Conservation (phyloP, 768 basidiomycete species). For the Lactifluus pinguis region DNA sequence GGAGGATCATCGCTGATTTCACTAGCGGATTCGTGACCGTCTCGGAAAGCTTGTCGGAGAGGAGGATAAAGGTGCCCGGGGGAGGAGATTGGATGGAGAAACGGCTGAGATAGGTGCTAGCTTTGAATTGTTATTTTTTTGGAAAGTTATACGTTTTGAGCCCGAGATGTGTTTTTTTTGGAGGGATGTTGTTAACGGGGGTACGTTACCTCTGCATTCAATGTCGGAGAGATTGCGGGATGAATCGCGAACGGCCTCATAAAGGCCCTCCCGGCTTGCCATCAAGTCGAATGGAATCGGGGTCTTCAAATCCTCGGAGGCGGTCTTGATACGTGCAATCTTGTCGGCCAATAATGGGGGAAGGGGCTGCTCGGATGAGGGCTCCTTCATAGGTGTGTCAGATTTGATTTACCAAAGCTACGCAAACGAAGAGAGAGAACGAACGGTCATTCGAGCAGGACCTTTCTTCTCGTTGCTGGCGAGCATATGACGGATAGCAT, state of each 20-base stretch:
- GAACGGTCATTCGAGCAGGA: neutral
- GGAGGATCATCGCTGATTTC: slow-evolving; percentile 26
- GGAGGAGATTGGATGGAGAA: slow-evolving; percentile 17
- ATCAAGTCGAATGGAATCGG: slow-evolving; percentile 9
- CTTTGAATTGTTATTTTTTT: neutral
- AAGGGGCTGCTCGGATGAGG: neutral
- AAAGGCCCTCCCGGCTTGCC: slow-evolving; percentile 6
- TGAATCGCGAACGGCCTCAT: neutral
- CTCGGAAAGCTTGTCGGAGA: slow-evolving; percentile 6
- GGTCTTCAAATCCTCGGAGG: slow-evolving; percentile 4
- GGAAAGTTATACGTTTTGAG: neutral
- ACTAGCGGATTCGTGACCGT: slow-evolving; percentile 17
- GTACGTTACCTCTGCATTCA: slow-evolving; percentile 9
- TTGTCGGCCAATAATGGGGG: slow-evolving; percentile 1
- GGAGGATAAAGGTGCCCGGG: slow-evolving; percentile 27
- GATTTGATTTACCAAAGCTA: neutral
- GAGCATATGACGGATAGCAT: slow-evolving; percentile 53
- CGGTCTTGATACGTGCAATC: neutral
- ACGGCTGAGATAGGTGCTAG: slow-evolving; percentile 13
- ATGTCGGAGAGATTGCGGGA: slow-evolving; percentile 13
- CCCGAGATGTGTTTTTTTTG: neutral
- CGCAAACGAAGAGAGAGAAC: neutral
- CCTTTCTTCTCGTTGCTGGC: slow-evolving; percentile 13
- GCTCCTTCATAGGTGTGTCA: neutral
- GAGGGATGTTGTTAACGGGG: neutral